phyloP scores from a whole-genome alignment of 2,329 filamentous ascomycete species.

The Cordyceps militaris region DNA sequence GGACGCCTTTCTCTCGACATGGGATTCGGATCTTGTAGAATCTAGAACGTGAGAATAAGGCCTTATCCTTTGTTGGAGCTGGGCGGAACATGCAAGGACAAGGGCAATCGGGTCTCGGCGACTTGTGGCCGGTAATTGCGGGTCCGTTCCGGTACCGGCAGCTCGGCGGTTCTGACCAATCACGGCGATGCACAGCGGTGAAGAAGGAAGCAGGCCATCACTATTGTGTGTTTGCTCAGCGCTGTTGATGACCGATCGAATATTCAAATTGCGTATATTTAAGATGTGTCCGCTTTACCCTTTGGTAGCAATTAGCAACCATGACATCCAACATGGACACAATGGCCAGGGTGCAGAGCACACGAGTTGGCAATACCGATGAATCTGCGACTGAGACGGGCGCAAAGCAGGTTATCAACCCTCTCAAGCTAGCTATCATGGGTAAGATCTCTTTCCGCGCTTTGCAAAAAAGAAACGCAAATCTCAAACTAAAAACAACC shows the following conservation, averaged over 20 bases:
- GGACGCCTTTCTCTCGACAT: not conserved
- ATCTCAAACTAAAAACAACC: not conserved
- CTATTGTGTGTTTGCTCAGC: not conserved
- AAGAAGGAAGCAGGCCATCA: not conserved
- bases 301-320: not conserved
- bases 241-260: not conserved
- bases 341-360: constrained; percentile 7
- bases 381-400: not conserved
- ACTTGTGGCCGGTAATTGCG: not conserved
- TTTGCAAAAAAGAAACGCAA: not conserved
- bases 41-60: not conserved
- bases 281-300: not conserved
- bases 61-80: too few relatives aligned
- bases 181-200: not conserved
- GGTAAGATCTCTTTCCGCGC: constrained; percentile 13
- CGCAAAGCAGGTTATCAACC: not conserved
- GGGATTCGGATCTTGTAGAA: not conserved
- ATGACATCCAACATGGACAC: not conserved
- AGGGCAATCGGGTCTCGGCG: not conserved
- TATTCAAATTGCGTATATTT: not conserved
- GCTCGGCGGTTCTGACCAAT: constrained; percentile 13
- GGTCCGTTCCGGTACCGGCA: not conserved
- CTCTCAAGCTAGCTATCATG: constrained; percentile 26
- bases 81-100: not conserved
- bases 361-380: constrained; percentile 18